Evolutionary conservation across 2,329 filamentous ascomycete genomes (phyloP), one percentile per base, ranked within the genome.

Genomic region (Beauveria varroae): DNA sequence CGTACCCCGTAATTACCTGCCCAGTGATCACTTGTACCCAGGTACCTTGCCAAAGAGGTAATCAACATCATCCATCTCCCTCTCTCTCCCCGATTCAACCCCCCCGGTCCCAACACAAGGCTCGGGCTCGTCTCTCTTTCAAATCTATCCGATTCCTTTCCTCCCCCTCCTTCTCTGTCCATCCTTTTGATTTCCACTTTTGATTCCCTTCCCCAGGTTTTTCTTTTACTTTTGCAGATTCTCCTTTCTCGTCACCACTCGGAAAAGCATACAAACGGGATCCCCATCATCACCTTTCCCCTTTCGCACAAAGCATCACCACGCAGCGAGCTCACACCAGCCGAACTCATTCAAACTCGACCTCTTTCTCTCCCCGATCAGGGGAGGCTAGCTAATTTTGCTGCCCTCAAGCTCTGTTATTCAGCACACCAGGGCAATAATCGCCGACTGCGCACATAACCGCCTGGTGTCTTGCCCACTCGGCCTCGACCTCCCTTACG

Each of bases 101-200:
- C 44, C 55, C 20, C 55, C 16, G n/a, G 55, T 40, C 55, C 44
- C 55, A 57, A 57, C 46, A 58, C 20, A 50, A 46, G 34, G 46
- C 24, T 51, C 56, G 24, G 41, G 46, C 34, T 58, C 56, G 46
- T 47, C 56, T 51, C 46, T 58, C 46, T 43, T 58, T 50, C 34
- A 58, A 50, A 58, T 50, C 46, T 51, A 51, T 51, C 47, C 56
- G 47, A 50, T 51, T 47, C 56, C 56, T 50, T 51, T 43, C 47
- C 56, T 58, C 43, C 47, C 47, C 37, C 56, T 34, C 24, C 34
- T 51, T 50, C 34, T 51, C 9, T 30, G 49, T 41, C 18, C 46
- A 58, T 51, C 24, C 47, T 51, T 51, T 51, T 40, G 12, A 58
- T 58, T 51, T 43, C 47, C 46, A 51, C 56, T 58, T 51, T 58